Conservation (phyloP, 179 eudicot species). For the Pouteria campechiana region DNA sequence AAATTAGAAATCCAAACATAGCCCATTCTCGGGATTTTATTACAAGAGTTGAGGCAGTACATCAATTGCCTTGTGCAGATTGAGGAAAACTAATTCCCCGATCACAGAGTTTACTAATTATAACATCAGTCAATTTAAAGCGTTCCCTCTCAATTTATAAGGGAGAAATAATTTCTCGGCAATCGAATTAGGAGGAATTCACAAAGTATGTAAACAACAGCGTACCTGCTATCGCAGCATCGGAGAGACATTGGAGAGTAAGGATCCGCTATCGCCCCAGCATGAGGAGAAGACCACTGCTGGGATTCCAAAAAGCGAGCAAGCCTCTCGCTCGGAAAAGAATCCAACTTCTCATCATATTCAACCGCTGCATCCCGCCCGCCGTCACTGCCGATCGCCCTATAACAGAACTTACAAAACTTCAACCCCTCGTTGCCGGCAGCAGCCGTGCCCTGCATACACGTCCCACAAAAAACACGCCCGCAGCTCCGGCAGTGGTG, state of each 20-base stretch:
- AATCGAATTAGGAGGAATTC: background rate
- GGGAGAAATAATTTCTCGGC: background rate
- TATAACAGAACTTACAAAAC: slow-evolving; percentile 60
- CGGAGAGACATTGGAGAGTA: slow-evolving; percentile 31
- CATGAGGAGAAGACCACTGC: slow-evolving; percentile 35
- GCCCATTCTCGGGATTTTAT: too few species aligned
- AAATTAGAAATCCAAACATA: too few species aligned
- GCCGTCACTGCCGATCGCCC: slow-evolving; percentile 19
- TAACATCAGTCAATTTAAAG: too few species aligned
- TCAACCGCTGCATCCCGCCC: slow-evolving; percentile 16
- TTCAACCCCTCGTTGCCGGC: slow-evolving; percentile 28
- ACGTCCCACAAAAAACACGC: slow-evolving; percentile 48
- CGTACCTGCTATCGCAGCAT: slow-evolving; percentile 57
- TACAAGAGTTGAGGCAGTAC: too few species aligned
- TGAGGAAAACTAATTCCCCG: too few species aligned
- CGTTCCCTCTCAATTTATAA: background rate
- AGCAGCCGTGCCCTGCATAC: slow-evolving; percentile 27
- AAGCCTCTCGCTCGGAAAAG: slow-evolving; percentile 45
- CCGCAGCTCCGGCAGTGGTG: slow-evolving; percentile 58
- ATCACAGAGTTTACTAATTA: too few species aligned
- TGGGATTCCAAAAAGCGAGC: too few species aligned
- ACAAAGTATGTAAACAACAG: background rate
- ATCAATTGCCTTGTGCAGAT: too few species aligned
- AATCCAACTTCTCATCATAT: slow-evolving; percentile 54
- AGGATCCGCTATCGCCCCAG: slow-evolving; percentile 14